Conservation (phyloP, 140 eudicot species). For the Oenanthe javanica region DNA sequence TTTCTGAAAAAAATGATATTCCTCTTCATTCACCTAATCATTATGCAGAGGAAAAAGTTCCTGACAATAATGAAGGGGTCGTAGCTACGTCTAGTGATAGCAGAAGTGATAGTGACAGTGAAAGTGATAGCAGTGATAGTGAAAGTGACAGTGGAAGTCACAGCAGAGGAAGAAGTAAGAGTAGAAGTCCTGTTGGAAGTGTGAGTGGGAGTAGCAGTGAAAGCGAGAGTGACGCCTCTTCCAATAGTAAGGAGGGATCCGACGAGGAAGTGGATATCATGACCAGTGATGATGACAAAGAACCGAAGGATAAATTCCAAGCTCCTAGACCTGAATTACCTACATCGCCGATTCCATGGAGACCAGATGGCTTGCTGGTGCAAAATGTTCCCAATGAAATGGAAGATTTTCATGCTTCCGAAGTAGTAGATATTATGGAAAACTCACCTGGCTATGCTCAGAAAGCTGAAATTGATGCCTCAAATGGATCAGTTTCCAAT, state of each 20-base stretch:
- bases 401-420: slow-evolving; percentile 46
- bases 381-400: slow-evolving; percentile 33
- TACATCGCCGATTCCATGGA: slow-evolving; percentile 21
- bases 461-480: slow-evolving; percentile 27
- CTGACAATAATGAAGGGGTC: slow-evolving; percentile 42
- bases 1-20: slow-evolving; percentile 33
- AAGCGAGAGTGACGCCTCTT: slow-evolving; percentile 86
- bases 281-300: slow-evolving; percentile 77
- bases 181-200: slow-evolving; percentile 63
- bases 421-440: slow-evolving; percentile 50
- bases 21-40: slow-evolving; percentile 43
- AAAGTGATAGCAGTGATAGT: slow-evolving; percentile 57
- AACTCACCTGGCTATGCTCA: slow-evolving; percentile 46
- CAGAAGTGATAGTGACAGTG: slow-evolving; percentile 67
- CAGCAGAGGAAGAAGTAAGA: slow-evolving; percentile 52
- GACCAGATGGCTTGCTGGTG: slow-evolving; percentile 28
- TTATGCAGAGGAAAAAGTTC: slow-evolving; percentile 39
- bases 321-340: slow-evolving; percentile 23
- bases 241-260: slow-evolving; percentile 86
- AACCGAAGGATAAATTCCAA: slow-evolving; percentile 32
- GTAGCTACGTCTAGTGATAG: slow-evolving; percentile 62
- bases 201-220: slow-evolving; percentile 82
- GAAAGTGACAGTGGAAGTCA: slow-evolving; percentile 58
- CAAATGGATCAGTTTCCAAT: slow-evolving; percentile 18
- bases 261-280: slow-evolving; percentile 94